phyloP scores from a whole-genome alignment of 345 rosid species.

The Brassica cretica region DNA sequence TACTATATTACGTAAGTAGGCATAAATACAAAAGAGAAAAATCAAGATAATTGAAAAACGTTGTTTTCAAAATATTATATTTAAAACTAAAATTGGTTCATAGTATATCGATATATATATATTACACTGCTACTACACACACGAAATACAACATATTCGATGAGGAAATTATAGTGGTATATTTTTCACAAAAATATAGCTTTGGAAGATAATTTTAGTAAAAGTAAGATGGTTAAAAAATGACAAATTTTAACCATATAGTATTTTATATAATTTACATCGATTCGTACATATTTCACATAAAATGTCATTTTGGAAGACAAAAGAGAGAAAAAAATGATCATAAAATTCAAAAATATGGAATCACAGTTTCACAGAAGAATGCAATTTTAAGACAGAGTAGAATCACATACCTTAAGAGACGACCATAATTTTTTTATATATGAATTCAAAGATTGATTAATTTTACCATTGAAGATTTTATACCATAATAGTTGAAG shows the following conservation, averaged over 20 bases:
- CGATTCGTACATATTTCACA: not conserved
- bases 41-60: not conserved
- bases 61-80: not conserved
- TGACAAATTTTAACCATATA: not conserved
- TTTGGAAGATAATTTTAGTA: not conserved
- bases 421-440: constrained; percentile 11
- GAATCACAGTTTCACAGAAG: not conserved
- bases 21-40: not conserved
- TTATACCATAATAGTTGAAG: constrained; percentile 30
- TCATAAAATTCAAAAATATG: not conserved
- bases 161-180: not conserved
- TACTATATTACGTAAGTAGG: not conserved
- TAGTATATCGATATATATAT: not conserved
- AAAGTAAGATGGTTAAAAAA: not conserved
- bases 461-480: constrained; percentile 15
- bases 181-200: not conserved
- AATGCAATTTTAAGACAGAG: not conserved
- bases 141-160: not conserved
- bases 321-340: not conserved
- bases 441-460: constrained; percentile 19
- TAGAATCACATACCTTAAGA: constrained; percentile 23
- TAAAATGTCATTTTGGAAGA: not conserved
- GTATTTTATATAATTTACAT: not conserved
- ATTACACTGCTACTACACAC: not conserved
- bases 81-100: not conserved